phyloP scores from a whole-genome alignment of 2,329 filamentous ascomycete species.

The Talaromyces sp. region DNA sequence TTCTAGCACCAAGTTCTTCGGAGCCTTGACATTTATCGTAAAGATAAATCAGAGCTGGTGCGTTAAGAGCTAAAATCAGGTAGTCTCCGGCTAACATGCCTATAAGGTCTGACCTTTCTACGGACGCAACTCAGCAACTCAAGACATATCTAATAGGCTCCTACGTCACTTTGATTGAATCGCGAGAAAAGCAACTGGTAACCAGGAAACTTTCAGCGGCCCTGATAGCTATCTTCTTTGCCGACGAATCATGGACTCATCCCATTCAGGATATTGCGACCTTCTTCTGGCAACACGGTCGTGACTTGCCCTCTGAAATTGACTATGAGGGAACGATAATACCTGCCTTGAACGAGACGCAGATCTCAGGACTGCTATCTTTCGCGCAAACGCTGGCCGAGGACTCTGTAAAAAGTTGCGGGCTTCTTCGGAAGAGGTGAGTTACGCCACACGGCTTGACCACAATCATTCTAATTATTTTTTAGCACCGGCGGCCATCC shows the following conservation, averaged over 20 bases:
- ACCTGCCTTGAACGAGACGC: slow-evolving; percentile 36
- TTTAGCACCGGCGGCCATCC: slow-evolving; percentile 20
- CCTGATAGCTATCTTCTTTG: slow-evolving; percentile 44
- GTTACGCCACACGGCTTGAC: neutral
- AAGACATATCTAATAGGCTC: slow-evolving; percentile 42
- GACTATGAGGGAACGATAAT: slow-evolving; percentile 33
- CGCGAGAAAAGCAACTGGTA: slow-evolving; percentile 39
- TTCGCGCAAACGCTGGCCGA: slow-evolving; percentile 43
- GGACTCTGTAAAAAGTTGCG: slow-evolving; percentile 31
- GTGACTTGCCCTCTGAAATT: slow-evolving; percentile 30
- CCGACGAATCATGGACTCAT: slow-evolving; percentile 38
- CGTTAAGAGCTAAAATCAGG: slow-evolving; percentile 20
- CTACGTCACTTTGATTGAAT: slow-evolving; percentile 41
- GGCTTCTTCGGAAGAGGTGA: slow-evolving; percentile 23
- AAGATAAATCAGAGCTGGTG: slow-evolving; percentile 92
- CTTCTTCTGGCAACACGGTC: slow-evolving; percentile 38
- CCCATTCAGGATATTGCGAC: slow-evolving; percentile 37
- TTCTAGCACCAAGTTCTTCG: slow-evolving; percentile 83
- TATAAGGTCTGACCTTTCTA: slow-evolving; percentile 39
- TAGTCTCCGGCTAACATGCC: neutral
- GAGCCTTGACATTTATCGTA: slow-evolving; percentile 85
- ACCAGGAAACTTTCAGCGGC: slow-evolving; percentile 48
- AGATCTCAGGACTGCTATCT: slow-evolving; percentile 35
- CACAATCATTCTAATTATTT: neutral
- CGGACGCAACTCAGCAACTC: slow-evolving; percentile 34